phyloP scores from a whole-genome alignment of 2,329 filamentous ascomycete genomes.

The Trichoderma atrobrunneum region DNA sequence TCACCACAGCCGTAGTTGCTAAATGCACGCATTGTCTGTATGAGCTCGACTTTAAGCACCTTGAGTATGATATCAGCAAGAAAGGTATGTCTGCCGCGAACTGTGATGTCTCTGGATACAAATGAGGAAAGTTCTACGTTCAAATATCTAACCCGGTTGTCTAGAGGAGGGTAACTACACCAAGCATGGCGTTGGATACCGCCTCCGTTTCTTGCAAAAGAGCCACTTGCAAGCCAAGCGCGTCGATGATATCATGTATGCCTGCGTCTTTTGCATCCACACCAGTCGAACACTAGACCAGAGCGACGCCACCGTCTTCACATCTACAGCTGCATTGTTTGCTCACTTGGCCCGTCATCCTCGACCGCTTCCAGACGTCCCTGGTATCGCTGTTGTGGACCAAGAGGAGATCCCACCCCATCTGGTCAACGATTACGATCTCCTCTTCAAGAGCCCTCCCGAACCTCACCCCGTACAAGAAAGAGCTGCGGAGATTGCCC shows the following conservation, averaged over 20 bases:
- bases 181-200: constrained; percentile 47
- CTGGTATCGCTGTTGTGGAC: constrained; percentile 50
- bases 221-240: constrained; percentile 50
- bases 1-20: constrained; percentile 43
- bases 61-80: constrained; percentile 52
- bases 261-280: constrained; percentile 54
- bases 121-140: background rate
- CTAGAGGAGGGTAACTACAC: constrained; percentile 43
- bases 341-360: constrained; percentile 53
- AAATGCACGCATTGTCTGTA: constrained; percentile 53
- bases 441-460: constrained; percentile 46
- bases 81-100: constrained; percentile 38
- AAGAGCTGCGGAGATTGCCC: constrained; percentile 39
- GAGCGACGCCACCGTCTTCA: constrained; percentile 57
- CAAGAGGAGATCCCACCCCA: constrained; percentile 38
- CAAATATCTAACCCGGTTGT: background rate
- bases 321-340: constrained; percentile 51
- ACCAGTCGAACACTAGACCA: constrained; percentile 49
- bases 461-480: constrained; percentile 41
- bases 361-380: constrained; percentile 49
- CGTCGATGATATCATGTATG: constrained; percentile 53
- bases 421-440: constrained; percentile 50
- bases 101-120: background rate
- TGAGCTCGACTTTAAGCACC: constrained; percentile 51
- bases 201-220: constrained; percentile 55